These are phyloP conservation scores for Conoideocrella luteorostrata DNA, from an alignment of 2,329 filamentous ascomycete species.

Conservation along the genomic window DNA sequence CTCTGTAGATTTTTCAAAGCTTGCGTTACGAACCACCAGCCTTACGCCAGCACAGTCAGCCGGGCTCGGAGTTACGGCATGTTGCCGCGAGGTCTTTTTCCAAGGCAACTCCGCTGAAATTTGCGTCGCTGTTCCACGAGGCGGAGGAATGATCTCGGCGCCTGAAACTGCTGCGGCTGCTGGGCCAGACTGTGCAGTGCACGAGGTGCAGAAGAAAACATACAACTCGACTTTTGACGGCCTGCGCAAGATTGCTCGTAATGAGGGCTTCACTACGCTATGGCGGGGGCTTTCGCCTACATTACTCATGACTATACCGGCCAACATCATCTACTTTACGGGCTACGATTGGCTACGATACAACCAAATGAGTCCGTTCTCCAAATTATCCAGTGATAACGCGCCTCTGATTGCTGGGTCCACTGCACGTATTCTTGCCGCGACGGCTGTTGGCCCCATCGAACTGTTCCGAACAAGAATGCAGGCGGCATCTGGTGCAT, in stretches of 20 bases:
- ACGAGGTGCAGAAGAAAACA: constrained; percentile 74
- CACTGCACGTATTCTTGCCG: constrained; percentile 71
- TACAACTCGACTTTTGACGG: constrained; percentile 92
- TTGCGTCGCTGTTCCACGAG: constrained; percentile 65
- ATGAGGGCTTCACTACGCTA: constrained; percentile 79
- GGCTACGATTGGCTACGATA: constrained; percentile 92
- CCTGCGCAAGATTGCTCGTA: constrained; percentile 85
- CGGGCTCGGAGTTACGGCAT: constrained; percentile 86
- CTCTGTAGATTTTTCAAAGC: constrained; percentile 47
- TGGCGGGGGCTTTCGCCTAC: constrained; percentile 96
- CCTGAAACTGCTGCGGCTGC: constrained; percentile 38
- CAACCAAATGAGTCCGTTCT: constrained; percentile 66
- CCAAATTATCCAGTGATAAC: constrained; percentile 58
- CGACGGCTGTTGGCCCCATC: constrained; percentile 77
- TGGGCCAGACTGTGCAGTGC: constrained; percentile 70
- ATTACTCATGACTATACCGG: constrained; percentile 85
- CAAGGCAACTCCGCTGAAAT: constrained; percentile 77
- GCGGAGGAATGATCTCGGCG: constrained; percentile 34
- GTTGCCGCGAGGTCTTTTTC: constrained; percentile 96
- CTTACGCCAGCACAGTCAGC: constrained; percentile 64
- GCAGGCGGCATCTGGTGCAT: constrained; percentile 62
- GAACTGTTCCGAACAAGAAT: constrained; percentile 92
- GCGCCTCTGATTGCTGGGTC: constrained; percentile 77
- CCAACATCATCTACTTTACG: constrained; percentile 97
- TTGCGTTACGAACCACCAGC: constrained; percentile 50